A percentile compares a stretch with the other conserved stretches of the same genome.
phyloP scores from a whole-genome alignment of 306 rosid genomes.

The Dalbergia cultrata region DNA sequence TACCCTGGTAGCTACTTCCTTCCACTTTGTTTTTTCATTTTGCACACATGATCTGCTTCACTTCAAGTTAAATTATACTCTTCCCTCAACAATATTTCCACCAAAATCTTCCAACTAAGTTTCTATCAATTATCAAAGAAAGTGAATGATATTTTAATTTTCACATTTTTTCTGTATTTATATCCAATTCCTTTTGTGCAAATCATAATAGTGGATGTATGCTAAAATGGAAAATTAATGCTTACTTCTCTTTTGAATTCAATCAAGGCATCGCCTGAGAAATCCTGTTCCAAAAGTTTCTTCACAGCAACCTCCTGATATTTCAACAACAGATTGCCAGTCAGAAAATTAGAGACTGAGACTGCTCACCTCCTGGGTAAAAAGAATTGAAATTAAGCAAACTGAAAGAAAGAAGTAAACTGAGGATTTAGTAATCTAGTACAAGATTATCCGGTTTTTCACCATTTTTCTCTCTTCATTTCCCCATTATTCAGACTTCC shows the following conservation, averaged over 20 bases:
- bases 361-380: slow-evolving; percentile 26
- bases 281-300: slow-evolving; percentile 98
- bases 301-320: slow-evolving; percentile 98
- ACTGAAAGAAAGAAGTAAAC: slow-evolving; percentile 1
- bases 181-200: slow-evolving; percentile 18
- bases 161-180: not conserved
- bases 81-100: slow-evolving; percentile 16
- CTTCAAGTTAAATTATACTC: not conserved
- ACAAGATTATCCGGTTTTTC: slow-evolving; percentile 23
- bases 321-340: slow-evolving; percentile 51
- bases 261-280: slow-evolving; percentile 97
- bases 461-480: not conserved
- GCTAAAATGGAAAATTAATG: slow-evolving; percentile 22
- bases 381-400: slow-evolving; percentile 30
- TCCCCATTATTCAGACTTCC: not conserved
- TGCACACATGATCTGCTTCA: not conserved
- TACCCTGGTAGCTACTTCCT: slow-evolving; percentile 21
- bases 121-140: slow-evolving; percentile 2
- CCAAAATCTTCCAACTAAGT: slow-evolving; percentile 32
- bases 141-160: not conserved
- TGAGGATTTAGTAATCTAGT: slow-evolving; percentile 24
- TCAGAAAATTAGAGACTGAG: slow-evolving; percentile 43
- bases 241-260: slow-evolving; percentile 99
- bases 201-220: slow-evolving; percentile 31
- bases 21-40: slow-evolving; percentile 30